Base-by-base conservation (phyloP, 1,139 yeast genomes). In the Candida anutae region DNA sequence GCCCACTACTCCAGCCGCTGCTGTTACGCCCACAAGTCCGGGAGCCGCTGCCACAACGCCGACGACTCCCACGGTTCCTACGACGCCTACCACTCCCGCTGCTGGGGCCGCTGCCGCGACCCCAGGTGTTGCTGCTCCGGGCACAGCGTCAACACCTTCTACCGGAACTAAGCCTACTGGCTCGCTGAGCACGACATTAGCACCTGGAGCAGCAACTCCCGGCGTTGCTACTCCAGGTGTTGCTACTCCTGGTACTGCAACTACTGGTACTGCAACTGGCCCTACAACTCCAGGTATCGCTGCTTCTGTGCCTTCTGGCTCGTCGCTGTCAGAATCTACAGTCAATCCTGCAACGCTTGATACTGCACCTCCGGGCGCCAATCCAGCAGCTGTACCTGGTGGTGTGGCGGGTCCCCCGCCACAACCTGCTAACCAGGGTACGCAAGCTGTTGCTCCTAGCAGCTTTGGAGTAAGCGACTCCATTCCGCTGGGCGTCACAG, bases 21-120 rank as follows among this genome's bases (percentile, higher is more conserved):
- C 34, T n/a, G 25, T 38, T 18, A 48, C 49, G 9, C 33, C 49
- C 10, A 45, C 51, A 21, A 37, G 51, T 12, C 40, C 49, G 12
- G 42, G 48, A 11, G 29, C 35, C 11, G 27, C 33, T 16, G 28
- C 20, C 10, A 27, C 34, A 14, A 34, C 28, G 3, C 24, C 32
- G n/a, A 25, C 33, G 13, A 27, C 20, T 10, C 27, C 34, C 16
- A 33, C 28, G 3, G 25, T 30, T 13, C 21, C 25, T n/a, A 23
- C 36, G 12, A 27, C 29, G 11, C 23, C 31, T 5, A 30, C 30
- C 12, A 29, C 33, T 5, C 32, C 41, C 2, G 18, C 31, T 10
- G 20, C 34, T n/a, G 22, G 24, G 5, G 27, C 27, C 8, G 29
- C 32, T 5, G 32, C 35, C 6, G 31, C 30, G 2, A 27, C 36